A percentile compares a stretch with the other conserved stretches of the same genome.
Conservation (phyloP, 345 rosid genomes). For the Carallia pectinifolia region DNA sequence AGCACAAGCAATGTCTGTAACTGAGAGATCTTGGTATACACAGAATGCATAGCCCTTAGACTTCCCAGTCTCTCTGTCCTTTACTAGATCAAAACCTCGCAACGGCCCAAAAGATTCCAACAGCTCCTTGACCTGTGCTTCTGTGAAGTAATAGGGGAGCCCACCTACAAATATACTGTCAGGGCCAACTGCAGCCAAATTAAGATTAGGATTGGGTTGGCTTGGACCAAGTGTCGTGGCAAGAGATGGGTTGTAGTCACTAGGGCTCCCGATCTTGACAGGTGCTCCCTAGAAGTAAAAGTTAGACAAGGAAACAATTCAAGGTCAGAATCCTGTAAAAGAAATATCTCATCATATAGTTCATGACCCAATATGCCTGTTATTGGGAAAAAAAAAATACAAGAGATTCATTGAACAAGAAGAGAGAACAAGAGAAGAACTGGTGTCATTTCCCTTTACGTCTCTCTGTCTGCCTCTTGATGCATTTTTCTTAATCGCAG, state of each 20-base stretch:
- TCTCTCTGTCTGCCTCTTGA: no score
- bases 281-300: slow-evolving; percentile 60
- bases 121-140: slow-evolving; percentile 81
- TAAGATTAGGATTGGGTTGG: slow-evolving; percentile 93
- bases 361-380: no score
- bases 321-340: neutral
- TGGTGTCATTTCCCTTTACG: no score
- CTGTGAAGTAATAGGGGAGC: slow-evolving; percentile 87
- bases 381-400: no score
- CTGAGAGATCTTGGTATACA: slow-evolving; percentile 91
- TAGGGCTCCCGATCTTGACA: slow-evolving; percentile 98
- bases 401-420: no score
- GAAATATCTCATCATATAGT: no score
- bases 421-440: no score
- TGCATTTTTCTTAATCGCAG: no score
- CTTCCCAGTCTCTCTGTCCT: slow-evolving; percentile 91
- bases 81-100: slow-evolving; percentile 86
- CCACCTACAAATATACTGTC: slow-evolving; percentile 95
- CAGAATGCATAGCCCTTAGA: slow-evolving; percentile 94
- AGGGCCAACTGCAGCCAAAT: slow-evolving; percentile 93
- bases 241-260: slow-evolving; percentile 90
- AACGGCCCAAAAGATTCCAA: slow-evolving; percentile 91
- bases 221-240: slow-evolving; percentile 98
- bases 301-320: slow-evolving; percentile 2
- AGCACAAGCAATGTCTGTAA: slow-evolving; percentile 94